Evolutionary conservation across 257 asterid genomes (phyloP).

Genomic region (Ajuga chamaepitys): DNA sequence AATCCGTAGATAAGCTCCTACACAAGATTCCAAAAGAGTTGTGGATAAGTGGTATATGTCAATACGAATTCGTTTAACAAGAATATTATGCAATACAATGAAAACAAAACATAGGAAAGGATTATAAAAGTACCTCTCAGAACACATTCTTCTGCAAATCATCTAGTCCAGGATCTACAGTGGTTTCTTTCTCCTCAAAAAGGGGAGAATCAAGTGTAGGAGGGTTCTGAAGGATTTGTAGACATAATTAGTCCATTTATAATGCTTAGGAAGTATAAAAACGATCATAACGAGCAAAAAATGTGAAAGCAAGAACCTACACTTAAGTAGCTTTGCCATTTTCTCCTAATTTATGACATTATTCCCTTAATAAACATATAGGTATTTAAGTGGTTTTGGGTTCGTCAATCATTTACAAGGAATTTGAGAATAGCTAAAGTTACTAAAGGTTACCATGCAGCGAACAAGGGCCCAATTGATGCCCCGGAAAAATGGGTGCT

Average conservation of each 20-base stretch:
- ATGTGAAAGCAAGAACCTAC: not conserved
- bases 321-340: not conserved
- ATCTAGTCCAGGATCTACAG: conserved; percentile 55
- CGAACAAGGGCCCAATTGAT: conserved; percentile 93
- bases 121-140: conserved; percentile 35
- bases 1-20: conserved; percentile 9
- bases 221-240: conserved; percentile 44
- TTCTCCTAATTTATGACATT: not conserved
- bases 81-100: not conserved
- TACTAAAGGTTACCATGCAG: conserved; percentile 58
- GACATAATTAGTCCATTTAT: conserved; percentile 11
- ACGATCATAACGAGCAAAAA: not conserved
- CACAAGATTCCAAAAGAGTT: not conserved
- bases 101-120: not conserved
- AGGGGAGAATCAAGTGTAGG: conserved; percentile 65
- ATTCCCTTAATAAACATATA: not conserved
- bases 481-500: conserved; percentile 83
- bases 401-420: not conserved
- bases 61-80: not conserved
- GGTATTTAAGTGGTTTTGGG: not conserved
- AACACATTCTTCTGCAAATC: conserved; percentile 82
- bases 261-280: not conserved
- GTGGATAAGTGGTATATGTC: not conserved
- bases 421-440: not conserved
- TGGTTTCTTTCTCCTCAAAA: conserved; percentile 42